phyloP scores from a whole-genome alignment of 306 rosid genomes.

The Pueraria montana region DNA sequence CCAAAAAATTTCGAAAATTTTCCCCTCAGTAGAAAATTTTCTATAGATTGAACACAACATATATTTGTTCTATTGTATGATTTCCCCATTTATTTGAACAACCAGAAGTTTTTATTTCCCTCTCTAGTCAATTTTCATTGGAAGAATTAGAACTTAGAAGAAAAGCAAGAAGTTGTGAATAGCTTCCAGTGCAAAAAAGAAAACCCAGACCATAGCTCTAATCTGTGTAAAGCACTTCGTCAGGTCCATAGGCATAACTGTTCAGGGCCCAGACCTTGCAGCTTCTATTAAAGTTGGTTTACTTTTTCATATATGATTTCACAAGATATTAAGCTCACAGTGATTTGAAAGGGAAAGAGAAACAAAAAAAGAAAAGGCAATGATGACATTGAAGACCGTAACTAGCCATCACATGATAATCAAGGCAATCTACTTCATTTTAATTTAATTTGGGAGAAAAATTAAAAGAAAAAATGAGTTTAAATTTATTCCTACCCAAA shows the following conservation, averaged over 20 bases:
- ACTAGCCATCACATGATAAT: constrained; percentile 9
- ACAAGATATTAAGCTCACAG: not conserved
- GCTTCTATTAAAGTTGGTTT: constrained; percentile 15
- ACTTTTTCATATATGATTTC: constrained; percentile 1
- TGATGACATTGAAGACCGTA: constrained; percentile 5
- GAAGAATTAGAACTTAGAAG: not conserved
- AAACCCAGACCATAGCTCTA: not conserved
- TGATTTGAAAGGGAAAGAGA: not conserved
- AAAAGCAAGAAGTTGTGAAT: constrained; percentile 1
- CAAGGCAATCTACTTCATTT: constrained; percentile 15
- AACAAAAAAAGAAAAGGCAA: not conserved
- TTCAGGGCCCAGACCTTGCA: constrained; percentile 1
- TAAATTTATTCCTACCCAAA: not conserved
- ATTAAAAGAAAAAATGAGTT: not conserved
- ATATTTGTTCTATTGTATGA: not conserved
- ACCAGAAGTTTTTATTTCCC: constrained; percentile 16
- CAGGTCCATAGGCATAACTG: constrained; percentile 8
- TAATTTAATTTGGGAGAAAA: not conserved
- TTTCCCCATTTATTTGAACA: constrained; percentile 30
- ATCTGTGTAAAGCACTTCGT: not conserved
- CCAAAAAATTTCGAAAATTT: constrained; percentile 23
- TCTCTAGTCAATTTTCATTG: constrained; percentile 12
- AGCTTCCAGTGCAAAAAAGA: not conserved
- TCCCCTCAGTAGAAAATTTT: constrained; percentile 19
- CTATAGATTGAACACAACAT: constrained; percentile 1